Evolutionary conservation across 371 early-diverging fungal species (phyloP).

Genomic region (Mucor mucedo): DNA sequence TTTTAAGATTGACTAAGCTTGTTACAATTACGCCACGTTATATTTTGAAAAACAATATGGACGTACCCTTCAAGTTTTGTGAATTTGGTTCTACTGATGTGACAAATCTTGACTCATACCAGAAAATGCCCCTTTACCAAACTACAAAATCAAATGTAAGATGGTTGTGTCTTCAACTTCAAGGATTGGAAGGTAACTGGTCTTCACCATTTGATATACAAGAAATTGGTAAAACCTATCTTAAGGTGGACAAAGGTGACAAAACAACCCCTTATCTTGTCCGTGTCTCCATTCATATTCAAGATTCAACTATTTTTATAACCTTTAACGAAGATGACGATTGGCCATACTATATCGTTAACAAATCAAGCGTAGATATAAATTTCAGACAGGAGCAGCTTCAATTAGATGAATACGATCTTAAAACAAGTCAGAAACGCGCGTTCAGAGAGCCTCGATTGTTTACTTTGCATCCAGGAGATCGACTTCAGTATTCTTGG

Average conservation of each 20-base stretch:
- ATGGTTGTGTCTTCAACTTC: constrained; percentile 60
- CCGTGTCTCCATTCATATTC: constrained; percentile 74
- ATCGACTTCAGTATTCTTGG: constrained; percentile 86
- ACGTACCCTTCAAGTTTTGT: constrained; percentile 60
- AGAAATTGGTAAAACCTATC: constrained; percentile 83
- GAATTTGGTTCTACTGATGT: constrained; percentile 48
- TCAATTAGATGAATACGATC: constrained; percentile 36
- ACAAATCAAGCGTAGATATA: constrained; percentile 76
- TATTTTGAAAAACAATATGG: constrained; percentile 79
- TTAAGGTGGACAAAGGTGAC: constrained; percentile 71
- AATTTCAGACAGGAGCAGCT: constrained; percentile 72
- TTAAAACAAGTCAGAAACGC: constrained; percentile 37
- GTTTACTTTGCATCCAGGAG: constrained; percentile 31
- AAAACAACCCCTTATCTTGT: constrained; percentile 67
- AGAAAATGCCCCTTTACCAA: constrained; percentile 61
- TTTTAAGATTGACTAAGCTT: constrained; percentile 68
- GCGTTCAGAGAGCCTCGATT: constrained; percentile 28
- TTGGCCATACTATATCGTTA: constrained; percentile 94
- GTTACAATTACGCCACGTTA: constrained; percentile 85
- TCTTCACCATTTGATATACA: constrained; percentile 79
- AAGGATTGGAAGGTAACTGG: constrained; percentile 60
- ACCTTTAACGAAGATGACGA: constrained; percentile 71
- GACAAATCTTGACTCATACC: constrained; percentile 39
- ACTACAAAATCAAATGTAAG: constrained; percentile 46
- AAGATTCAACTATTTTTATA: constrained; percentile 89